Percentiles rank a stretch among this genome's conserved stretches.
Conservation (phyloP, 2,329 filamentous ascomycete species). For the Xylariomycetidae sp. region DNA sequence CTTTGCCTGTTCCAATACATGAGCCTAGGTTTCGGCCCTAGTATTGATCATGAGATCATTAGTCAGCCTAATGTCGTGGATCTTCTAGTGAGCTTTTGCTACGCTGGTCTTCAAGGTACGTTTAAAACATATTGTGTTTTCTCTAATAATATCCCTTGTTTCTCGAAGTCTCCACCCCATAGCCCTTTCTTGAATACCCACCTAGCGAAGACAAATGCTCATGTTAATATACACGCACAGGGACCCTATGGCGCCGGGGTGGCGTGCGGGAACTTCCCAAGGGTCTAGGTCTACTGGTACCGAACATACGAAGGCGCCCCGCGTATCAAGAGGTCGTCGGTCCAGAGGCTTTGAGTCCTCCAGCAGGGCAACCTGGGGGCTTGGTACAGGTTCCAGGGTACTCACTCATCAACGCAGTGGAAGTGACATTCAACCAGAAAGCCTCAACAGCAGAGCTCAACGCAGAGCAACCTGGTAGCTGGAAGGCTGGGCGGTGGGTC, state of each 20-base stretch:
- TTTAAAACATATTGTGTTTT: too few species aligned
- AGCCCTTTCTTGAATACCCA: too few species aligned
- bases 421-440: slow-evolving; percentile 11
- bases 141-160: too few species aligned
- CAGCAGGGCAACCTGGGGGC: too few species aligned
- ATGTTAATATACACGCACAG: too few species aligned
- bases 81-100: slow-evolving; percentile 78
- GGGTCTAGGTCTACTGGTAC: slow-evolving; percentile 28
- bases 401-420: slow-evolving; percentile 16
- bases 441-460: slow-evolving; percentile 6
- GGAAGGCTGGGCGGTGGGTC: slow-evolving; percentile 22
- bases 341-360: too few species aligned
- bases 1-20: slow-evolving; percentile 89
- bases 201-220: too few species aligned
- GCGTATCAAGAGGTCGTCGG: too few species aligned
- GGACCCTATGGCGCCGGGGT: too few species aligned
- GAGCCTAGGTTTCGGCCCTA: slow-evolving; percentile 77
- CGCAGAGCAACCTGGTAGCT: not conserved
- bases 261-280: slow-evolving; percentile 38
- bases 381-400: too few species aligned
- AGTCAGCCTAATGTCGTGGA: slow-evolving; percentile 80
- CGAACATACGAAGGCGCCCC: slow-evolving; percentile 16
- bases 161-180: too few species aligned
- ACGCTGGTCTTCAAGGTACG: slow-evolving; percentile 46
- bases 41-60: slow-evolving; percentile 78